Evolutionary conservation across 306 rosid genomes (phyloP), one percentile per base, ranked within the genome.

Genomic region (Quercus berberidifolia): DNA sequence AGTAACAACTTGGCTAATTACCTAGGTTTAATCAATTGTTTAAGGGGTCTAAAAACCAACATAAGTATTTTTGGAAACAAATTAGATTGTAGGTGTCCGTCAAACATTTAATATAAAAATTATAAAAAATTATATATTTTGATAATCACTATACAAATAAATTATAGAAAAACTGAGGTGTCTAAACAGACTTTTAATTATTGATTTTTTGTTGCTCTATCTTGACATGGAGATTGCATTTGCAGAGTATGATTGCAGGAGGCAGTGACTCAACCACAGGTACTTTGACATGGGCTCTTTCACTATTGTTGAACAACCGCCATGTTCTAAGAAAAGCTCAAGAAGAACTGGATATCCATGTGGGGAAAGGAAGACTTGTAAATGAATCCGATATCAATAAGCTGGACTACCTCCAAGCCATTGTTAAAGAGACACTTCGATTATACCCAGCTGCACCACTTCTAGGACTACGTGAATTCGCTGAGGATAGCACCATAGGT

Each of bases 371-470:
- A 31, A 85, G 94, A 35, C 4, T 78, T 2, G 85, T 88, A 31
- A 76, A 81, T 2, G 94, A 88, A 73, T 77, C 83, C 5, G 97
- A 88, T 51, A 79, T 86, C 0, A 69, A 4, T 59, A 86, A 88
- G 6, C 54, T 92, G 6, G 86, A 6, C 6, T 92, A 91, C 52
- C 88, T 92, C 26, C 88, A 87, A 64, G 92, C 92, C 21, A 71
- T 86, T 0, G 84, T 88, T 1, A 88, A 85, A 70, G 94, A 90
- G 74, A 68, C 89, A 2, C 5, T 90, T 35, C 80, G 97, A 17
- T 69, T 92, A 33, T 87, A 79, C 55, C 88, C 92, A 5, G 73
- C 90, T 1, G 97, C 74, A 9, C 87, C 92, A 25, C 74, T 92
- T 3, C 52, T 85, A 1, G 91, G 87, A 9, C 38, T 55, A 0